These are phyloP conservation scores for Cajanus cajan DNA, from an alignment of 306 rosid species.

Conservation along the genomic window DNA sequence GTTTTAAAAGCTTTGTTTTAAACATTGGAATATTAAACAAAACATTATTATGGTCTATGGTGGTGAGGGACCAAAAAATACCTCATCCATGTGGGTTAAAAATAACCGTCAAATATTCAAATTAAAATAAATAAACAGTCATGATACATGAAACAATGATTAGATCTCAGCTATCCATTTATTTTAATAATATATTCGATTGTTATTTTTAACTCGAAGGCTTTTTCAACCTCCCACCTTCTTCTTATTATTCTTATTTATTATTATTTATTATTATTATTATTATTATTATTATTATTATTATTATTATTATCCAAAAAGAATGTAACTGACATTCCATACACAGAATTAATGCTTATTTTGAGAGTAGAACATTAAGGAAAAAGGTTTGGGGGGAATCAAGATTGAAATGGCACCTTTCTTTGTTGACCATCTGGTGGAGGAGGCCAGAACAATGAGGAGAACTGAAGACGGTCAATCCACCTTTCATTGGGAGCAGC, in stretches of 20 bases:
- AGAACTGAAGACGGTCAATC: slow-evolving; percentile 69
- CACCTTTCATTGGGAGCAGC: slow-evolving; percentile 66
- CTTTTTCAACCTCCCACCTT: too few species aligned
- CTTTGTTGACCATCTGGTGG: slow-evolving; percentile 67
- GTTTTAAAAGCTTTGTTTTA: neutral
- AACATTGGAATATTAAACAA: neutral
- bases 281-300: neutral
- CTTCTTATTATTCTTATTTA: too few species aligned
- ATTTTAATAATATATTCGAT: too few species aligned
- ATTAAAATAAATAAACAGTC: too few species aligned
- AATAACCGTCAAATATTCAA: too few species aligned
- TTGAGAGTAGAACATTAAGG: neutral
- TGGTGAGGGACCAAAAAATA: too few species aligned
- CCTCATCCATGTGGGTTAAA: too few species aligned
- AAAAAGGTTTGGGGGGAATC: neutral
- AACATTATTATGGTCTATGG: too few species aligned
- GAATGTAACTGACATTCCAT: neutral
- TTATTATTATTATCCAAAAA: neutral
- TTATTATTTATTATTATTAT: neutral
- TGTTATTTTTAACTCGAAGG: too few species aligned
- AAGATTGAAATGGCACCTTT: slow-evolving; percentile 48
- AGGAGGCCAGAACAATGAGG: slow-evolving; percentile 90
- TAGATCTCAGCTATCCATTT: too few species aligned
- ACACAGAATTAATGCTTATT: neutral
- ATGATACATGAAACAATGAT: too few species aligned